Percentiles rank a stretch among this genome's conserved stretches.
Evolutionary conservation across 768 basidiomycete species (phyloP).

Genomic region (Exsudoporus frostii): DNA sequence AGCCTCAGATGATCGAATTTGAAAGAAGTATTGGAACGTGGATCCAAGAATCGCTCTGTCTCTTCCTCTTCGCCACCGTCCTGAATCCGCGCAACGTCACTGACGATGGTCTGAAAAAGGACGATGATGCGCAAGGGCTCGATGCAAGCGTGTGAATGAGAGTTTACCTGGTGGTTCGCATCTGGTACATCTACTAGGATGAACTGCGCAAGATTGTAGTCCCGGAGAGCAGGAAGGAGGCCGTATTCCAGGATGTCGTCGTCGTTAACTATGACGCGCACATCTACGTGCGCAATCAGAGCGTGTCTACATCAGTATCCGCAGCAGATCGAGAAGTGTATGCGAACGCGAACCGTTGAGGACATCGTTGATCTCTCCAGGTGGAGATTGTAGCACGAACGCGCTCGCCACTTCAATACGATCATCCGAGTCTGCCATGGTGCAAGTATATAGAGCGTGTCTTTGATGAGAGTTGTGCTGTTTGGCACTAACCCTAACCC

Average conservation of each 20-base stretch:
- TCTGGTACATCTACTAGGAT: slow-evolving; percentile 83
- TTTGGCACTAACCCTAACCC: slow-evolving; percentile 26
- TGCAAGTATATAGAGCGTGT: background rate
- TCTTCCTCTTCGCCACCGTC: slow-evolving; percentile 40
- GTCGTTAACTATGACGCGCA: slow-evolving; percentile 85
- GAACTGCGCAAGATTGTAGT: slow-evolving; percentile 89
- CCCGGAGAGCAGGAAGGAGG: slow-evolving; percentile 70
- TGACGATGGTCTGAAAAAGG: slow-evolving; percentile 71
- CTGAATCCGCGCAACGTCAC: slow-evolving; percentile 58
- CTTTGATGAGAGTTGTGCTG: background rate
- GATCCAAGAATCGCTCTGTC: slow-evolving; percentile 78
- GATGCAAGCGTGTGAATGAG: background rate
- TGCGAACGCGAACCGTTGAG: slow-evolving; percentile 62
- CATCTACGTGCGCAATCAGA: slow-evolving; percentile 53
- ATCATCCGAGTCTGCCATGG: slow-evolving; percentile 55
- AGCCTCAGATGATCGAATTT: slow-evolving; percentile 81
- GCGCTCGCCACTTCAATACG: slow-evolving; percentile 69
- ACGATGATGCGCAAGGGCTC: background rate
- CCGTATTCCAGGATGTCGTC: slow-evolving; percentile 80
- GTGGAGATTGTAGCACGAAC: slow-evolving; percentile 87
- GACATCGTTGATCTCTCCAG: slow-evolving; percentile 96
- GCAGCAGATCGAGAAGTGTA: background rate
- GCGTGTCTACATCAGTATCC: background rate
- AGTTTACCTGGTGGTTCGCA: slow-evolving; percentile 65
- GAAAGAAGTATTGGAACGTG: slow-evolving; percentile 74